Evolutionary conservation across 257 asterid genomes (phyloP).

Genomic region (Plantago major): DNA sequence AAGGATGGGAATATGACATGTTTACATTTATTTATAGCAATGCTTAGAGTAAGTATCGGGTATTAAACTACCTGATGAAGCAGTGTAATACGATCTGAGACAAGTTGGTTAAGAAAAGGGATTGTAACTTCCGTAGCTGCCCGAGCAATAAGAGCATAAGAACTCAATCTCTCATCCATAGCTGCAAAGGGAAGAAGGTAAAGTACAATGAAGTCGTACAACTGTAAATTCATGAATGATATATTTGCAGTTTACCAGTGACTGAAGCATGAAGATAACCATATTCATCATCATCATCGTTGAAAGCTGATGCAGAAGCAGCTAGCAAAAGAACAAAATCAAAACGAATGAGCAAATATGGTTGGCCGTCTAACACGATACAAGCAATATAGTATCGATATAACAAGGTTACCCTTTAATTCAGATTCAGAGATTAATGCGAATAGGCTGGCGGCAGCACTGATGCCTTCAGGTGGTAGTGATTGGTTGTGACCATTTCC

Average conservation of each 20-base stretch:
- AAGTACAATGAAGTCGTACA: slow-evolving; percentile 20
- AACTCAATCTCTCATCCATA: slow-evolving; percentile 94
- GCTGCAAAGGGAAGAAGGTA: slow-evolving; percentile 45
- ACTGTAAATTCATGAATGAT: slow-evolving; percentile 14
- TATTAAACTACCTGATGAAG: slow-evolving; percentile 66
- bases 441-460: slow-evolving; percentile 80
- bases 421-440: slow-evolving; percentile 78
- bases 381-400: slow-evolving; percentile 5
- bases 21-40: slow-evolving; percentile 6
- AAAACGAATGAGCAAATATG: slow-evolving; percentile 22
- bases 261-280: slow-evolving; percentile 76
- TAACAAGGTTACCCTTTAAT: slow-evolving; percentile 51
- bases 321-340: slow-evolving; percentile 38
- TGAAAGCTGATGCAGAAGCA: slow-evolving; percentile 77
- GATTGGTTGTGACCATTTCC: slow-evolving; percentile 37
- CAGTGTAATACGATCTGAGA: slow-evolving; percentile 59
- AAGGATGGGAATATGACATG: neutral
- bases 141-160: slow-evolving; percentile 97
- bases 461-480: slow-evolving; percentile 77
- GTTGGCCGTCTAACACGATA: slow-evolving; percentile 7
- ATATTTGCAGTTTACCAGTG: slow-evolving; percentile 41
- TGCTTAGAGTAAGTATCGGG: neutral
- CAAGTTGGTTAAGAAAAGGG: slow-evolving; percentile 61
- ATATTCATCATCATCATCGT: slow-evolving; percentile 60
- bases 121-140: slow-evolving; percentile 62